Base-by-base conservation (phyloP, 768 basidiomycete species). In the Inosperma sp. region DNA sequence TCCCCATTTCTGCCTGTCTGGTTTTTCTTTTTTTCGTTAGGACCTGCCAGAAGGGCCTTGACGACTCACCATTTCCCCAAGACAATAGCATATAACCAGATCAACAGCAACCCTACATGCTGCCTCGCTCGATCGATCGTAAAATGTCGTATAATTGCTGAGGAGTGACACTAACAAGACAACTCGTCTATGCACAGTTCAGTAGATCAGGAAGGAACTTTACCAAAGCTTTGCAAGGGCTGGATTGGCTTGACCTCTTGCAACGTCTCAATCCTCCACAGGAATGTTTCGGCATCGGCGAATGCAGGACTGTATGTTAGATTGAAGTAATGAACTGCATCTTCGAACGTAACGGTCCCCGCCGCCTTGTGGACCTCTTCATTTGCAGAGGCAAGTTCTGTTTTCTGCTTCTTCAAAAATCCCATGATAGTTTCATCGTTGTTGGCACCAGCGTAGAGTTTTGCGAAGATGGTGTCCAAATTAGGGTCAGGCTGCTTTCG, bases 81-180 rank as follows among this genome's bases (percentile, higher is more conserved):
- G 27, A 34, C 14, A 37, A 14, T 48, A 25, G 47, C 30, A 10
- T 30, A 48, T 44, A 12, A 36, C 26, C 26, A 48, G 17, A 37
- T 48, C 46, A 29, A 36, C 33, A 26, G 16, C 34, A 2, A 35
- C 36, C 33, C 23, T 48, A 17, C 47, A 44, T 14, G 43, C 43
- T 44, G 43, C 43, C 40, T 47, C 34, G 33, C 45, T 47, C 23
- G 45, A 47, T 34, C 45, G 30, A 13, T 47, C 19, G 5, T 26
- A 48, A 35, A 14, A 34, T 23, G 2, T 16, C n/a, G 34, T 34
- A 29, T 35, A 48, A 5, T 37, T 34, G 8, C 5, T 4, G 7
- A 48, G 34, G 34, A 26, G 25, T 16, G 47, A 48, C 19, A 34
- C 47, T 48, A 16, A 29, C 31, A 29, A 19, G 19, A 19, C 17